phyloP scores from a whole-genome alignment of 305 asterid genomes.

The Fraxinus baroniana region DNA sequence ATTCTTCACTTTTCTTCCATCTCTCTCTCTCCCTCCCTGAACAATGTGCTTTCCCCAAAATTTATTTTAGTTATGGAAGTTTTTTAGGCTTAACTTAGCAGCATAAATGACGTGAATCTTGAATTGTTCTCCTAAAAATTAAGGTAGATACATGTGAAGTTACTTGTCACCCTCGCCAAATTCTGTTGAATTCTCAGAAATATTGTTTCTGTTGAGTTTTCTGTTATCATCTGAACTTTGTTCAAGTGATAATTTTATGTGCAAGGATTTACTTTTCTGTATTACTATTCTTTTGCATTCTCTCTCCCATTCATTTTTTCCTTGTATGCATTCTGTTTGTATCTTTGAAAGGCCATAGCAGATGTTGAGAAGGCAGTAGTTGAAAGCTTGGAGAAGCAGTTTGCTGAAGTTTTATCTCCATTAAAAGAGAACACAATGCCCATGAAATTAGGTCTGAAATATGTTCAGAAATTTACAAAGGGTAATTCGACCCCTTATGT shows the following conservation, averaged over 20 bases:
- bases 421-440: constrained; percentile 78
- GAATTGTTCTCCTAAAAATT: background rate
- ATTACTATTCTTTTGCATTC: background rate
- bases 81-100: background rate
- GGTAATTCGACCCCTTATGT: constrained; percentile 52
- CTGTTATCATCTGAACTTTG: background rate
- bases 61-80: background rate
- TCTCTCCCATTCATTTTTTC: background rate
- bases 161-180: background rate
- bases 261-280: background rate
- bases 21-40: background rate
- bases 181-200: background rate
- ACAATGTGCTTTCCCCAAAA: background rate
- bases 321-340: constrained; percentile 7
- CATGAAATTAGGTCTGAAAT: constrained; percentile 77
- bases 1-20: background rate
- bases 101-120: background rate
- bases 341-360: constrained; percentile 59
- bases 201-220: background rate
- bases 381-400: constrained; percentile 83
- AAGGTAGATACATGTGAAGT: background rate
- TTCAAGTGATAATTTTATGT: background rate
- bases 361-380: constrained; percentile 85
- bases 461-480: constrained; percentile 79
- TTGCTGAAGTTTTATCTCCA: constrained; percentile 73